Conservation (phyloP, 352 stramenopile species). For the Pythium dissimile region DNA sequence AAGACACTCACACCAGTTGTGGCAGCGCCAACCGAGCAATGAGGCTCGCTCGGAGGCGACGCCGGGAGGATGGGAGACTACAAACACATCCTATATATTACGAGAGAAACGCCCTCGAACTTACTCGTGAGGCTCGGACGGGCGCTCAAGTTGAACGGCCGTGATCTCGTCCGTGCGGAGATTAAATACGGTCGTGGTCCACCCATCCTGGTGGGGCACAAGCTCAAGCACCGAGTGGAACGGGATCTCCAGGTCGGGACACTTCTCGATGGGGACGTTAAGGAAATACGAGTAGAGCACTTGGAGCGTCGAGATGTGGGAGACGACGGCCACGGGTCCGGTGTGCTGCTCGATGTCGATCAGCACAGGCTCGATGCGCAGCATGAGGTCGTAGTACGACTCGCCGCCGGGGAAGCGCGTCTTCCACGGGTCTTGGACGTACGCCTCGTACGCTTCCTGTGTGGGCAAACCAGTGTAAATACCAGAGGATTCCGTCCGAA, state of each 20-base stretch:
- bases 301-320: conserved; percentile 82
- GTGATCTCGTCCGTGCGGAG: conserved; percentile 37
- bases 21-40: background rate
- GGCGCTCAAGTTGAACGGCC: conserved; percentile 1
- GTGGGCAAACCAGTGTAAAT: background rate
- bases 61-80: no score
- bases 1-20: conserved; percentile 13
- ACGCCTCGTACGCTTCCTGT: conserved; percentile 64
- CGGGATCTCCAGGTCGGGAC: conserved; percentile 73
- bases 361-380: conserved; percentile 88
- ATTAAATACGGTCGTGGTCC: conserved; percentile 85
- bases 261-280: conserved; percentile 73
- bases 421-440: conserved; percentile 69
- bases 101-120: background rate
- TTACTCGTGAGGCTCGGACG: conserved; percentile 7
- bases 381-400: conserved; percentile 93
- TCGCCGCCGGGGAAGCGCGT: conserved; percentile 88
- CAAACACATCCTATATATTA: background rate
- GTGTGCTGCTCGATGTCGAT: conserved; percentile 92
- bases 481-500: background rate
- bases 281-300: conserved; percentile 88
- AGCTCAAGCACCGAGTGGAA: conserved; percentile 85
- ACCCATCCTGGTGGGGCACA: conserved; percentile 72
- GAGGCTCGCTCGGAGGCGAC: no score
- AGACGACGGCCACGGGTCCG: conserved; percentile 81